Conservation (phyloP, 2,329 filamentous ascomycete species). For the Albophoma yamanashiensis region DNA sequence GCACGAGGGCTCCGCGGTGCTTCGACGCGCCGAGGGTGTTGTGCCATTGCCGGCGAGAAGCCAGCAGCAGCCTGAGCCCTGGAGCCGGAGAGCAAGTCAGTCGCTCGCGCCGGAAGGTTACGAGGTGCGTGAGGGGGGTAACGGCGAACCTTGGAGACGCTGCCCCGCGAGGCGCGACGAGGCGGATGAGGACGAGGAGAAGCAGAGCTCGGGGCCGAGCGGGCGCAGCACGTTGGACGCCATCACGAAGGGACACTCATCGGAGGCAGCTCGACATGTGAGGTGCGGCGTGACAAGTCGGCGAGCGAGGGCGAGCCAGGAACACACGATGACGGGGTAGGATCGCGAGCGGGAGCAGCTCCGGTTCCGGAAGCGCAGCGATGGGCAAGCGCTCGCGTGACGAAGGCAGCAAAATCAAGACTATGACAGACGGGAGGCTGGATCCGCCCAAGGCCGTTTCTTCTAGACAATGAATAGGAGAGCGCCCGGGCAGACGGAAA, state of each 20-base stretch:
- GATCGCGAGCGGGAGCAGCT: neutral
- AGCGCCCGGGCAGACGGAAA: neutral
- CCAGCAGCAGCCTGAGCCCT: constrained; percentile 11
- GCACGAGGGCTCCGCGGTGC: constrained; percentile 13
- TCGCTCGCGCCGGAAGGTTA: neutral
- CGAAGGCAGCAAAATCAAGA: neutral
- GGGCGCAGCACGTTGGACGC: constrained; percentile 22
- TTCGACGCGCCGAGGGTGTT: constrained; percentile 18
- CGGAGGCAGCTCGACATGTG: constrained; percentile 8
- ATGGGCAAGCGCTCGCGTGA: neutral
- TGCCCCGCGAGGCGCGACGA: constrained; percentile 14
- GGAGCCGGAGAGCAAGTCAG: neutral
- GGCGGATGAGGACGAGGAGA: constrained; percentile 10
- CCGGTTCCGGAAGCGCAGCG: neutral
- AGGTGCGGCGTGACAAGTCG: neutral
- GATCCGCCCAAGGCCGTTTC: neutral
- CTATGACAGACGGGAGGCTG: neutral
- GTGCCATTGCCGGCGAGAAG: constrained; percentile 26
- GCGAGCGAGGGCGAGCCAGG: neutral
- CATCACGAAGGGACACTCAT: constrained; percentile 21
- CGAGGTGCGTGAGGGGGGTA: neutral
- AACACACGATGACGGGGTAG: neutral
- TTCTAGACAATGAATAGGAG: neutral
- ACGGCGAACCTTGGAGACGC: constrained; percentile 10
- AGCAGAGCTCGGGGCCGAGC: constrained; percentile 20